phyloP scores from a whole-genome alignment of 2,329 filamentous ascomycete genomes.

The Nannizzia gypsea region DNA sequence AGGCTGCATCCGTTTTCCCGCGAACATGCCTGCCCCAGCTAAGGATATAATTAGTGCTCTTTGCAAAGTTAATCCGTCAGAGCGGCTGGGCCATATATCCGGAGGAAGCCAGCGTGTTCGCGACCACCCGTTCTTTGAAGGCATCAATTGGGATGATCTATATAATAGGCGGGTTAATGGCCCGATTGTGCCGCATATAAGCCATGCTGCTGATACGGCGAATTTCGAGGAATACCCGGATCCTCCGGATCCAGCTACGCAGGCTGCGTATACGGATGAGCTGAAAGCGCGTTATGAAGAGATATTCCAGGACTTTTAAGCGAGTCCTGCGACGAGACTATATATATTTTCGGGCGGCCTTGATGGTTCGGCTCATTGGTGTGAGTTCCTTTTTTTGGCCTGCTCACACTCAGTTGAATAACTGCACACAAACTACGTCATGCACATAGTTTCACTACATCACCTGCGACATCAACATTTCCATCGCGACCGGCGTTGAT shows the following conservation, averaged over 20 bases:
- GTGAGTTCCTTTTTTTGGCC: too few species aligned
- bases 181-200: conserved; percentile 51
- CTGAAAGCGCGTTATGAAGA: conserved; percentile 49
- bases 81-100: conserved; percentile 51
- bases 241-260: conserved; percentile 40
- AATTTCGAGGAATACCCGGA: conserved; percentile 57
- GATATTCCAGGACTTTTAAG: conserved; percentile 50
- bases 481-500: not conserved
- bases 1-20: conserved; percentile 50
- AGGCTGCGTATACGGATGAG: conserved; percentile 47
- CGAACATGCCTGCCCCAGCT: conserved; percentile 46
- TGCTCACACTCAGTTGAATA: not conserved
- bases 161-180: conserved; percentile 49
- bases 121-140: conserved; percentile 49
- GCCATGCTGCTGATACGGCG: conserved; percentile 48
- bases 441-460: too few species aligned
- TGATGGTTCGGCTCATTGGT: not conserved
- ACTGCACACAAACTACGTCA: too few species aligned
- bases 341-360: not conserved
- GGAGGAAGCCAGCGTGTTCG: conserved; percentile 50
- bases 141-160: conserved; percentile 51
- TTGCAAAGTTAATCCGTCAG: conserved; percentile 52
- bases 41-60: conserved; percentile 50
- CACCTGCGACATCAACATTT: not conserved
- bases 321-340: not conserved